phyloP scores from a whole-genome alignment of 78 protist genomes.

The Dictyostelium capitatum region DNA sequence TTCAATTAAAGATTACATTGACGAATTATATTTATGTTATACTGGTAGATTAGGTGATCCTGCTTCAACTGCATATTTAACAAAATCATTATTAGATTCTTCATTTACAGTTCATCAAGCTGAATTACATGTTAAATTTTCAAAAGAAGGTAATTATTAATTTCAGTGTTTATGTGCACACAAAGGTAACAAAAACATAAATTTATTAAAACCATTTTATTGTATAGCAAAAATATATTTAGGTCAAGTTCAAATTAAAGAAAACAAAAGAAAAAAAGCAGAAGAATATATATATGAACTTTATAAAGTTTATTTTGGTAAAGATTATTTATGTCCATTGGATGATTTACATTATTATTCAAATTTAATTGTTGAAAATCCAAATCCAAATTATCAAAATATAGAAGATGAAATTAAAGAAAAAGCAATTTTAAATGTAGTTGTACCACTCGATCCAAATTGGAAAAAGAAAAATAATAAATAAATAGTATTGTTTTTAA shows the following conservation, averaged over 20 bases:
- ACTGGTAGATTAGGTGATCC: slow-evolving; percentile 84
- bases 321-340: slow-evolving; percentile 32
- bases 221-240: slow-evolving; percentile 43
- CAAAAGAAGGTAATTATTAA: slow-evolving; percentile 54
- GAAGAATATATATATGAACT: slow-evolving; percentile 70
- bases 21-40: slow-evolving; percentile 42
- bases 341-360: slow-evolving; percentile 53
- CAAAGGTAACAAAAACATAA: not conserved
- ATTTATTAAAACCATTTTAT: not conserved
- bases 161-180: not conserved
- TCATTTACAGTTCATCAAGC: slow-evolving; percentile 67
- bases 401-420: slow-evolving; percentile 72
- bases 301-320: slow-evolving; percentile 62
- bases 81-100: slow-evolving; percentile 46
- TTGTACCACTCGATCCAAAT: not conserved
- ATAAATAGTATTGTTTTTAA: too few relatives aligned
- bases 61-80: slow-evolving; percentile 60
- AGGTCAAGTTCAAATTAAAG: not conserved
- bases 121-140: slow-evolving; percentile 73
- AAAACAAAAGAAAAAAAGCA: slow-evolving; percentile 62
- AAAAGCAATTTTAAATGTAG: slow-evolving; percentile 59
- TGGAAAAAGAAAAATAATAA: too few relatives aligned
- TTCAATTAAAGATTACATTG: slow-evolving; percentile 35
- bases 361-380: slow-evolving; percentile 32
- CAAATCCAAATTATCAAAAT: slow-evolving; percentile 40